Percentiles rank a stretch among this genome's conserved stretches.
phyloP scores from a whole-genome alignment of 73 alveolate species.

The Halteria grandinella region DNA sequence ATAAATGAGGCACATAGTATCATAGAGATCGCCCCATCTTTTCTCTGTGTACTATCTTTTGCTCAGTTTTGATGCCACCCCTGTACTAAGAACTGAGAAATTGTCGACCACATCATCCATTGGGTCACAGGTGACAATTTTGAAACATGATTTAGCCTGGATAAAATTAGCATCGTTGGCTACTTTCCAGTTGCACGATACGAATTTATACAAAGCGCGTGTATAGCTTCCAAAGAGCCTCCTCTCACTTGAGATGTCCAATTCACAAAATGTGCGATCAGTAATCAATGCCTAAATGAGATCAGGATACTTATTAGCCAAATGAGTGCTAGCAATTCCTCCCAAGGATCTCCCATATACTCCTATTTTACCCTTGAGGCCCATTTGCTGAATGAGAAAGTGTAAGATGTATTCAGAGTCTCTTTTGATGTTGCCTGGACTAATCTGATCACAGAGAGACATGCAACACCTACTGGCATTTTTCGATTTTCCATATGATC shows the following conservation, averaged over 20 bases:
- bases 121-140: constrained; percentile 71
- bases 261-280: constrained; percentile 79
- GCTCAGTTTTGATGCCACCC: no score
- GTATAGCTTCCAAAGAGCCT: constrained; percentile 54
- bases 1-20: no score
- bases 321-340: constrained; percentile 81
- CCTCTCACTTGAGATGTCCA: constrained; percentile 31
- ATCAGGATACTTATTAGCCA: constrained; percentile 62
- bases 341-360: constrained; percentile 90
- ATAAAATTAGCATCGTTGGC: constrained; percentile 57
- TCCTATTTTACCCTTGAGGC: constrained; percentile 72
- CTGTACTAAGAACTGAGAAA: not conserved
- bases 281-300: constrained; percentile 62
- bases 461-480: constrained; percentile 63
- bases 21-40: no score
- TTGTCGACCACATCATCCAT: constrained; percentile 58
- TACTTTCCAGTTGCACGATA: constrained; percentile 53
- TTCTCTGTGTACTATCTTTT: no score
- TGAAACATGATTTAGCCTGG: constrained; percentile 55
- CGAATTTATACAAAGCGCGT: constrained; percentile 26
- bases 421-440: no score
- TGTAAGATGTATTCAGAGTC: constrained; percentile 63
- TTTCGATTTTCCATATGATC: constrained; percentile 78
- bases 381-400: constrained; percentile 50
- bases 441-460: constrained; percentile 49